Evolutionary conservation across 768 basidiomycete species (phyloP).

Genomic region (Auricularia sp.): DNA sequence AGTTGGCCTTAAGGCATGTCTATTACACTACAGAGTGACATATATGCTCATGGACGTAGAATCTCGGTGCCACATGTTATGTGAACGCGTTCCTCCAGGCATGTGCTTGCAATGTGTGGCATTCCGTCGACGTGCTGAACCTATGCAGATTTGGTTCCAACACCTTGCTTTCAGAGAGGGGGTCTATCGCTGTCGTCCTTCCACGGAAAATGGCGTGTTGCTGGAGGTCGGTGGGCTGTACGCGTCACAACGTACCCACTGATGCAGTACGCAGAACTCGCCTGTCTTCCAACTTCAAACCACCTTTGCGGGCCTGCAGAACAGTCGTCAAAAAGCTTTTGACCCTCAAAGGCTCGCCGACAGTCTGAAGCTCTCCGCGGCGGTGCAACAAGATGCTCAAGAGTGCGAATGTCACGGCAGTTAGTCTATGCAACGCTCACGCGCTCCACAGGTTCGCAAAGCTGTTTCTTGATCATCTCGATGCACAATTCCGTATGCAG

Average conservation of each 20-base stretch:
- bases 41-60: slow-evolving; percentile 34
- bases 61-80: slow-evolving; percentile 94
- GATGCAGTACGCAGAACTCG: slow-evolving; percentile 42
- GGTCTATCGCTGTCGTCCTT: slow-evolving; percentile 67
- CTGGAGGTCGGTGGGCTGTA: slow-evolving; percentile 30
- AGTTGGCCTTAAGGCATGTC: slow-evolving; percentile 63
- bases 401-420: slow-evolving; percentile 45
- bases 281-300: slow-evolving; percentile 71
- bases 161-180: slow-evolving; percentile 71
- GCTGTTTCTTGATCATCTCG: slow-evolving; percentile 83
- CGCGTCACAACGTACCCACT: background rate
- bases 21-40: slow-evolving; percentile 4
- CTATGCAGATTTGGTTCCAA: slow-evolving; percentile 81
- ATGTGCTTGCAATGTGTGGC: background rate
- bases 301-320: slow-evolving; percentile 78
- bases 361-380: slow-evolving; percentile 66
- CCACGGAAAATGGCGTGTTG: slow-evolving; percentile 33
- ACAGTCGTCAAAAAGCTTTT: slow-evolving; percentile 55
- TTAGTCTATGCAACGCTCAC: too few species aligned
- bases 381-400: slow-evolving; percentile 94
- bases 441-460: slow-evolving; percentile 67
- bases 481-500: slow-evolving; percentile 81
- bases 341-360: slow-evolving; percentile 81
- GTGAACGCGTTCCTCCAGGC: slow-evolving; percentile 93
- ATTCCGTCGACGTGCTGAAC: background rate